A percentile compares a stretch with the other conserved stretches of the same genome.
Conservation (phyloP, 768 basidiomycete species). For the Russula sp. region DNA sequence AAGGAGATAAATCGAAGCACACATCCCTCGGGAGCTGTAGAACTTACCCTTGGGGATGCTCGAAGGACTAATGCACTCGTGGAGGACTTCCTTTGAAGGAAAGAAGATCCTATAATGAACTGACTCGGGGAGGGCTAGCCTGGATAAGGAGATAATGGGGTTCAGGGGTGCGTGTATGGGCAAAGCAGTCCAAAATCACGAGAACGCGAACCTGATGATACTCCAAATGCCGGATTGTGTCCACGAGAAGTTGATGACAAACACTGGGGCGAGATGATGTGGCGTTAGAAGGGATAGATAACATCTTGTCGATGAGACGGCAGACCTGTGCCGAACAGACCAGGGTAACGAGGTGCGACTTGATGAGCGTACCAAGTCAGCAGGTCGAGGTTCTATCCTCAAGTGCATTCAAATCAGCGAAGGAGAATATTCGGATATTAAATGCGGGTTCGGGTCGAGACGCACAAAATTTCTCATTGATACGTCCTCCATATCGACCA, state of each 20-base stretch:
- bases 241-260: slow-evolving; percentile 72
- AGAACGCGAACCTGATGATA: slow-evolving; percentile 43
- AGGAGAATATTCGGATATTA: slow-evolving; percentile 17
- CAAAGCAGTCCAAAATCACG: background rate
- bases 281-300: slow-evolving; percentile 18
- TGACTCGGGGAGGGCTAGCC: slow-evolving; percentile 53
- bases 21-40: slow-evolving; percentile 10
- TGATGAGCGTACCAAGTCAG: slow-evolving; percentile 60
- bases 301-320: slow-evolving; percentile 5
- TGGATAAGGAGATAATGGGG: slow-evolving; percentile 25
- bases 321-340: slow-evolving; percentile 67
- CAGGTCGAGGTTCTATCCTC: slow-evolving; percentile 48
- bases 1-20: slow-evolving; percentile 21
- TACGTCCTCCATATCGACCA: slow-evolving; percentile 55
- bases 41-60: slow-evolving; percentile 51
- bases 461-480: slow-evolving; percentile 54
- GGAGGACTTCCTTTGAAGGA: slow-evolving; percentile 46
- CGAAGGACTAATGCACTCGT: slow-evolving; percentile 45
- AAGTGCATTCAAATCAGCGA: slow-evolving; percentile 12
- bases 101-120: slow-evolving; percentile 62
- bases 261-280: slow-evolving; percentile 36
- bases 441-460: slow-evolving; percentile 13
- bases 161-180: background rate
- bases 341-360: slow-evolving; percentile 63
- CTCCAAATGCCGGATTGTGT: slow-evolving; percentile 61